A percentile compares a stretch with the other conserved stretches of the same genome.
Conservation (phyloP, 1,284 basidiomycete species). For the Phlebopus sp. region DNA sequence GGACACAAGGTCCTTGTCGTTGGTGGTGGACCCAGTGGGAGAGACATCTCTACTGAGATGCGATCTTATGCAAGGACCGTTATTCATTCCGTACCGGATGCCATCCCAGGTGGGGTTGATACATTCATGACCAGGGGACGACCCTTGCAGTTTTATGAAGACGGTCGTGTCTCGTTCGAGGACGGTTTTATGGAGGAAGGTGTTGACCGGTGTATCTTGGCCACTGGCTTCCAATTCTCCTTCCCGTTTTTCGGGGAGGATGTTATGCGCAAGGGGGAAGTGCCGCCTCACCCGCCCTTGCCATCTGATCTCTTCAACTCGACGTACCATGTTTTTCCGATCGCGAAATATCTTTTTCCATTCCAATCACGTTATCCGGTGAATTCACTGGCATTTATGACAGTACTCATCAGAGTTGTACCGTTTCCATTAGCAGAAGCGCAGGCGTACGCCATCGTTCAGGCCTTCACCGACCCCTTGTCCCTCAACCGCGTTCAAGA, state of each 20-base stretch:
- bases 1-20: slow-evolving; percentile 60
- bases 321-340: slow-evolving; percentile 60
- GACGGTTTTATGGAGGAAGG: slow-evolving; percentile 53
- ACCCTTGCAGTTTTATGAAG: slow-evolving; percentile 40
- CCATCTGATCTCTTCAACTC: slow-evolving; percentile 61
- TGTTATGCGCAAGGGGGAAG: slow-evolving; percentile 28
- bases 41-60: slow-evolving; percentile 63
- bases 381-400: slow-evolving; percentile 60
- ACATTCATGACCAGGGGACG: slow-evolving; percentile 44
- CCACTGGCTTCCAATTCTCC: slow-evolving; percentile 67
- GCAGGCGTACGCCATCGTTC: slow-evolving; percentile 58
- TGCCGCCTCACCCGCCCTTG: slow-evolving; percentile 45
- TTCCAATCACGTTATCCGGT: slow-evolving; percentile 46
- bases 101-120: slow-evolving; percentile 30
- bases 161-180: slow-evolving; percentile 54
- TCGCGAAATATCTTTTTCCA: slow-evolving; percentile 53
- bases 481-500: slow-evolving; percentile 49
- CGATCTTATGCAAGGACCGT: slow-evolving; percentile 41
- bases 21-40: slow-evolving; percentile 68
- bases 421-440: slow-evolving; percentile 69
- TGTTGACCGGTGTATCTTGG: slow-evolving; percentile 64
- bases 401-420: slow-evolving; percentile 51
- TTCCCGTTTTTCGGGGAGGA: slow-evolving; percentile 55
- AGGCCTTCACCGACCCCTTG: slow-evolving; percentile 49
- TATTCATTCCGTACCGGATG: slow-evolving; percentile 53